Evolutionary conservation across 495 filamentous ascomycete genomes (phyloP).

Genomic region (Lasiosphaeria hispida): DNA sequence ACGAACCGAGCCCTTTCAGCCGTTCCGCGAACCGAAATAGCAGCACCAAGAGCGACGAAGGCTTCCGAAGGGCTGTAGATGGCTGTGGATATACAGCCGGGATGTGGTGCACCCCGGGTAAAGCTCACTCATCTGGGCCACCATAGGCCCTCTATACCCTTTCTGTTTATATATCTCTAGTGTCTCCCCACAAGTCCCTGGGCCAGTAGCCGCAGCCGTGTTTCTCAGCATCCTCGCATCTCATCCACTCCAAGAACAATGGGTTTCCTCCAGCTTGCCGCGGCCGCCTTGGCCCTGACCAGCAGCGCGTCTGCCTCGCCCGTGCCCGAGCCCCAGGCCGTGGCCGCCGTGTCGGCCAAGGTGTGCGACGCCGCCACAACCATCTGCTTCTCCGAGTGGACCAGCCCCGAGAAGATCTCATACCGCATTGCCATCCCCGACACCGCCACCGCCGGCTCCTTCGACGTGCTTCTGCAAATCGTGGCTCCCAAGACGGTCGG

Average conservation of each 20-base stretch:
- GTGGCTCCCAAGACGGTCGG: constrained; percentile 36
- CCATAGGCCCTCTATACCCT: not conserved
- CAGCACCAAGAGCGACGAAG: not conserved
- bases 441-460: constrained; percentile 30
- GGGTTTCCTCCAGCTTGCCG: constrained; percentile 31
- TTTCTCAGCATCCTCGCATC: not conserved
- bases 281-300: constrained; percentile 24
- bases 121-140: constrained; percentile 10
- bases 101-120: constrained; percentile 17
- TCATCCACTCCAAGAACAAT: constrained; percentile 16
- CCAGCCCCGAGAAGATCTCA: constrained; percentile 29
- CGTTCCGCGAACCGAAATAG: constrained; percentile 21
- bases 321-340: constrained; percentile 19
- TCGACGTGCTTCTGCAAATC: constrained; percentile 38
- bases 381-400: constrained; percentile 39
- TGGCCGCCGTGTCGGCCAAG: constrained; percentile 15
- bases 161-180: constrained; percentile 10
- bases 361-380: constrained; percentile 33
- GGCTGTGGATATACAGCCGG: constrained; percentile 12
- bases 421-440: constrained; percentile 41
- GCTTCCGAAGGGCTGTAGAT: not conserved
- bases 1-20: constrained; percentile 16
- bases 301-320: constrained; percentile 19
- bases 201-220: not conserved
- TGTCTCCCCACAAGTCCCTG: not conserved